A percentile compares a stretch with the other conserved stretches of the same genome.
Conservation (phyloP, 805 yeast species). For the Candida chauliodis region DNA sequence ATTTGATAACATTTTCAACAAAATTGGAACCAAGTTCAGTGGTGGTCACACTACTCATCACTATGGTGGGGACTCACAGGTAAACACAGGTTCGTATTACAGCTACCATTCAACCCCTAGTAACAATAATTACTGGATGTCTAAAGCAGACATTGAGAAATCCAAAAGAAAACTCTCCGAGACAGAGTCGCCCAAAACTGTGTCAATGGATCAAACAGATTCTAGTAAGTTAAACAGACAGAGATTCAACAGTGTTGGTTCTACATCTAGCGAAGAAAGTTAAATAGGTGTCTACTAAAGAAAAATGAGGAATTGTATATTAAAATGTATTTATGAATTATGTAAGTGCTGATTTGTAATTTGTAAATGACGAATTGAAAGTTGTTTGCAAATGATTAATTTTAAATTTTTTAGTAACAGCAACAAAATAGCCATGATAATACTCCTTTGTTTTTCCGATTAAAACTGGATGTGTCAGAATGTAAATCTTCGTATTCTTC, state of each 20-base stretch:
- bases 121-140: constrained; percentile 40
- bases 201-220: constrained; percentile 10
- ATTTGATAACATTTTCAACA: constrained; percentile 37
- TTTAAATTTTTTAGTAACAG: constrained; percentile 8
- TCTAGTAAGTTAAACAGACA: constrained; percentile 8
- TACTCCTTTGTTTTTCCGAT: constrained; percentile 13
- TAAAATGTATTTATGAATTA: neutral
- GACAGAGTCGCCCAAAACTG: constrained; percentile 13
- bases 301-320: neutral
- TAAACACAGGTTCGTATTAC: constrained; percentile 35
- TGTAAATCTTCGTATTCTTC: constrained; percentile 37
- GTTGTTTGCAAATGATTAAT: neutral
- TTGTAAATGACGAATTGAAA: constrained; percentile 2
- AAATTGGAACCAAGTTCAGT: constrained; percentile 26
- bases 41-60: constrained; percentile 33
- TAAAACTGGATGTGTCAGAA: constrained; percentile 35
- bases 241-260: constrained; percentile 17
- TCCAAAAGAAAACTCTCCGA: constrained; percentile 5
- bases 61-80: constrained; percentile 30
- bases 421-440: constrained; percentile 15
- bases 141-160: constrained; percentile 11
- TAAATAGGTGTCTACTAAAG: neutral
- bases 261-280: constrained; percentile 8
- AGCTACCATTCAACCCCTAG: constrained; percentile 33
- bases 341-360: too few species aligned